These are phyloP conservation scores for Sisymbrium altissimum DNA, from an alignment of 345 rosid genomes.

Conservation along the genomic window DNA sequence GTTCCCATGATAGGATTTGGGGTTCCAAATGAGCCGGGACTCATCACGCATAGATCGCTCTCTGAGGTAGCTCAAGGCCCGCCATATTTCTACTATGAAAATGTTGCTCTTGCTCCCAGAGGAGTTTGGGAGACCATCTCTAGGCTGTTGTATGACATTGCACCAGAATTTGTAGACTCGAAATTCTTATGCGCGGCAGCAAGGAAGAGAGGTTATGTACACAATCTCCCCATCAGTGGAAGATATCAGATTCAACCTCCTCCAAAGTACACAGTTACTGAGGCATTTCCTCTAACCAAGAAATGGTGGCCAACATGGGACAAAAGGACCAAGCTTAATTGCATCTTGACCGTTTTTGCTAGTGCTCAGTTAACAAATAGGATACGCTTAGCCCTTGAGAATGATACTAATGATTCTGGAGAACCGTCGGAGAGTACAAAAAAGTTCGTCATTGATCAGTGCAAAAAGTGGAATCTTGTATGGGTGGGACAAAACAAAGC, in stretches of 20 bases:
- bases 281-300: conserved; percentile 68
- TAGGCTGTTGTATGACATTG: conserved; percentile 56
- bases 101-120: conserved; percentile 87
- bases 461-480: conserved; percentile 85
- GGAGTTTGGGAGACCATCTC: conserved; percentile 95
- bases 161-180: conserved; percentile 87
- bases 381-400: conserved; percentile 61
- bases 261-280: conserved; percentile 60
- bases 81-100: conserved; percentile 86
- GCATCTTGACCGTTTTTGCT: conserved; percentile 61
- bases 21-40: conserved; percentile 47
- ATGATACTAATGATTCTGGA: conserved; percentile 30
- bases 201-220: conserved; percentile 85
- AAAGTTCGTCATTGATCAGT: conserved; percentile 56
- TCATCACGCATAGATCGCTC: conserved; percentile 41
- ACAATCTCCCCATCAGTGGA: conserved; percentile 66
- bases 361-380: conserved; percentile 75
- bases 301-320: conserved; percentile 98
- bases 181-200: conserved; percentile 82
- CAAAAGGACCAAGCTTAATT: conserved; percentile 66
- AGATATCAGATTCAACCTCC: conserved; percentile 72
- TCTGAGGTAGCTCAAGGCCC: conserved; percentile 63
- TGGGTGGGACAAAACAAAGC: conserved; percentile 91
- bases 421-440: conserved; percentile 56
- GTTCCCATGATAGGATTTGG: conserved; percentile 93